A percentile compares a stretch with the other conserved stretches of the same genome.
These are phyloP conservation scores for Neurospora hispaniola DNA, from an alignment of 495 filamentous ascomycete genomes.

Conservation along the genomic window DNA sequence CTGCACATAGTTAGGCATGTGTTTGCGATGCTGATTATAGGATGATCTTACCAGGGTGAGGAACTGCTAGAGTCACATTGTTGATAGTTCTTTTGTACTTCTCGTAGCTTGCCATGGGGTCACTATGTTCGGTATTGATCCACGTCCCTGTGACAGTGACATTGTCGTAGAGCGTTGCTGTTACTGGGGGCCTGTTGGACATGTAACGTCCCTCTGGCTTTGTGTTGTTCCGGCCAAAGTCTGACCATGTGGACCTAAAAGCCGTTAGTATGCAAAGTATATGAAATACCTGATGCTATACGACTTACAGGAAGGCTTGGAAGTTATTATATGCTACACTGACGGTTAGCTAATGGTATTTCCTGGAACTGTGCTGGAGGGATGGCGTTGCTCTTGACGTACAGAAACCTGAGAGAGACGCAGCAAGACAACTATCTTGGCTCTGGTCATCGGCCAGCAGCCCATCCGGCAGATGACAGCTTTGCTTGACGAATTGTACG, in stretches of 20 bases:
- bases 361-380: background rate
- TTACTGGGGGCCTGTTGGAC: slow-evolving; percentile 37
- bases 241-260: slow-evolving; percentile 32
- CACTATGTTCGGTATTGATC: slow-evolving; percentile 38
- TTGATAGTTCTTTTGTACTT: slow-evolving; percentile 45
- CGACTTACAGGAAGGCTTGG: slow-evolving; percentile 20
- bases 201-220: slow-evolving; percentile 26
- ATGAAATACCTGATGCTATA: background rate
- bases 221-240: slow-evolving; percentile 25
- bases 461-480: slow-evolving; percentile 51
- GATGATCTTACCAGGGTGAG: slow-evolving; percentile 36
- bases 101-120: slow-evolving; percentile 37
- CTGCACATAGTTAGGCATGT: slow-evolving; percentile 9
- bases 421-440: slow-evolving; percentile 47
- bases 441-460: slow-evolving; percentile 23
- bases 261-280: background rate
- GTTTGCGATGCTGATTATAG: background rate
- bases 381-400: background rate
- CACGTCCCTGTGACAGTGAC: slow-evolving; percentile 52
- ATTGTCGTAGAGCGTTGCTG: slow-evolving; percentile 51
- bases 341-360: background rate
- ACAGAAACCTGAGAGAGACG: slow-evolving; percentile 51
- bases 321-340: slow-evolving; percentile 23
- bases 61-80: slow-evolving; percentile 66
- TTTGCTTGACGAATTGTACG: slow-evolving; percentile 34